Conservation (phyloP, 768 basidiomycete genomes). For the Rhizopogon vulgaris region DNA sequence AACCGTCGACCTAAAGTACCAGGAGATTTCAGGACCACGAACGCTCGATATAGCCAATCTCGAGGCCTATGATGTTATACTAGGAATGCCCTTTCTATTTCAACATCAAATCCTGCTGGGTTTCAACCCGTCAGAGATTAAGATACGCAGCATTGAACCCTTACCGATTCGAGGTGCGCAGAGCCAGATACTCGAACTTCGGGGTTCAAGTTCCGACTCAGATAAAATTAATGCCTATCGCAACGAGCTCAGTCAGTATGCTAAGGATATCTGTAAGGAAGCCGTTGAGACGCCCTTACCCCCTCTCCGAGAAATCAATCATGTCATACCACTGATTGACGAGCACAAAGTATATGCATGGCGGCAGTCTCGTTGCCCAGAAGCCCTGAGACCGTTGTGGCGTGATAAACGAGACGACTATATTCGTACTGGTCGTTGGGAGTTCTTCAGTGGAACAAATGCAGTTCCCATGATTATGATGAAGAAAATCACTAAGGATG, state of each 20-base stretch:
- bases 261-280: constrained; percentile 18
- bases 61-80: constrained; percentile 30
- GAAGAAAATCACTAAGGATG: constrained; percentile 17
- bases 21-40: constrained; percentile 14
- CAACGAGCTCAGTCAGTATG: constrained; percentile 15
- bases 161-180: constrained; percentile 13
- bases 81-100: constrained; percentile 34
- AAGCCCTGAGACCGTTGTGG: constrained; percentile 21
- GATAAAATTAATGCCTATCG: constrained; percentile 8
- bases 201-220: background rate
- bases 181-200: background rate
- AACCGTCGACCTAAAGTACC: constrained; percentile 8
- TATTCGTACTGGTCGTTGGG: constrained; percentile 25
- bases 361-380: constrained; percentile 31
- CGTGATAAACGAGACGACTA: constrained; percentile 24
- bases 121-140: constrained; percentile 17
- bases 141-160: constrained; percentile 6
- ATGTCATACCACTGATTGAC: constrained; percentile 30
- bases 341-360: constrained; percentile 26
- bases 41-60: constrained; percentile 34
- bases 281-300: constrained; percentile 25
- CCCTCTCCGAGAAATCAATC: constrained; percentile 28
- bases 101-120: constrained; percentile 25
- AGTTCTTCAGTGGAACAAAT: constrained; percentile 18
- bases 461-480: constrained; percentile 29